Evolutionary conservation across 371 early-diverging fungal species (phyloP), one percentile per base, ranked within the genome.

Genomic region (Circinella umbellata): DNA sequence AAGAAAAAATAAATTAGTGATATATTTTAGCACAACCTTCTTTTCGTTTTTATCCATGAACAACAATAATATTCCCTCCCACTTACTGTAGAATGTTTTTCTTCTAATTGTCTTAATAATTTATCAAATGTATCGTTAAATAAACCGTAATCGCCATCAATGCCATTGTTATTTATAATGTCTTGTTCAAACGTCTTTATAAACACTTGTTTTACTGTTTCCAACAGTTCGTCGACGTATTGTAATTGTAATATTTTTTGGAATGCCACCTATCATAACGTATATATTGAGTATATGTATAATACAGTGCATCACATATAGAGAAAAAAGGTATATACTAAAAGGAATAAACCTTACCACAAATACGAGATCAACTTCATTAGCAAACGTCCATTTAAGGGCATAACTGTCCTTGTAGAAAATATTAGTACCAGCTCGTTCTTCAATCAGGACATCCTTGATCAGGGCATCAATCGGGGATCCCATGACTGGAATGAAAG

Each of bases 321-420:
- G 6, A 18, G 6, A 42, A 42, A 9, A 42, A 9, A 42, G 5
- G 53, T 53, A n/a, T 4, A 27, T 10, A 13, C 76, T 82, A 42
- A 42, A 42, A 42, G 6, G 3, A 42, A 42, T 9, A 42, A 6
- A 9, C 6, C 42, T 63, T 83, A 92, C 96, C 62, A 97, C 92
- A 83, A 97, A 96, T 42, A 97, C 88, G 59, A 96, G 86, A 62
- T 94, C 94, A 15, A 91, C 79, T 69, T 95, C 94, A 67, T 95
- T 96, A 38, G 90, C 91, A 74, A 94, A 91, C 6, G 91, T 83
- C 96, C 96, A 96, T 67, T 93, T 91, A 53, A 95, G 65, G 15
- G 88, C 82, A 77, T 90, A 91, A n/a, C 86, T 81, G 39, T 92
- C 93, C 63, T 84, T 83, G 68, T 67, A 77, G 70, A 83, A 89